Evolutionary conservation across 805 yeast species (phyloP).

Genomic region (Nakazawaea ernobii): DNA sequence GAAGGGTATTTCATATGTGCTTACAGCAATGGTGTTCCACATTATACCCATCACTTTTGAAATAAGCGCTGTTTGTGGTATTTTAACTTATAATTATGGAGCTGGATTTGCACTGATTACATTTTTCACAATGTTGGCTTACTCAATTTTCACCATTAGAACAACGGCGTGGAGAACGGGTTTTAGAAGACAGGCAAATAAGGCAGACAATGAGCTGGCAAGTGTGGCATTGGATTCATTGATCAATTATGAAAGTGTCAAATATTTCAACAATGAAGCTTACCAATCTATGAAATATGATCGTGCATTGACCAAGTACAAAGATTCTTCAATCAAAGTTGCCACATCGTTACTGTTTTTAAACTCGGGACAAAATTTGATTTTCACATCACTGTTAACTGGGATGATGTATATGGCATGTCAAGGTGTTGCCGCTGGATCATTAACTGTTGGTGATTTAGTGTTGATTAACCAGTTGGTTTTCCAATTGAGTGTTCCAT

Average conservation of each 20-base stretch:
- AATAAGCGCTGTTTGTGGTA: slow-evolving; percentile 88
- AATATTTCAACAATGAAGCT: slow-evolving; percentile 86
- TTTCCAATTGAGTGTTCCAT: slow-evolving; percentile 91
- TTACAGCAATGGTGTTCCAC: slow-evolving; percentile 96
- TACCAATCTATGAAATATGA: slow-evolving; percentile 80
- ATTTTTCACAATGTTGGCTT: slow-evolving; percentile 79
- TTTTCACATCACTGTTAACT: slow-evolving; percentile 84
- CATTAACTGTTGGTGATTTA: slow-evolving; percentile 87
- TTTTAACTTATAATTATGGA: slow-evolving; percentile 90
- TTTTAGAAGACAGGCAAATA: slow-evolving; percentile 83
- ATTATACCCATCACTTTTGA: slow-evolving; percentile 90
- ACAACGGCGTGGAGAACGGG: slow-evolving; percentile 97
- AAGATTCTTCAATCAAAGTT: slow-evolving; percentile 69
- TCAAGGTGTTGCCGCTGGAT: slow-evolving; percentile 80
- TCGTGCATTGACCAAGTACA: slow-evolving; percentile 64
- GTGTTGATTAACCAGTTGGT: slow-evolving; percentile 93
- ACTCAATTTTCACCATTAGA: slow-evolving; percentile 78
- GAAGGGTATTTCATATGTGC: slow-evolving; percentile 89
- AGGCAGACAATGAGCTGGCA: slow-evolving; percentile 95
- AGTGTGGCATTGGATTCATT: slow-evolving; percentile 90
- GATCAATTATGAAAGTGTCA: slow-evolving; percentile 91
- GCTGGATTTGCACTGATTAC: slow-evolving; percentile 85
- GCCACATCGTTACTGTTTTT: slow-evolving; percentile 77
- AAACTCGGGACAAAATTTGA: slow-evolving; percentile 74
- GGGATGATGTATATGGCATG: slow-evolving; percentile 99